These are phyloP conservation scores for Paracoccidioides lutzii DNA, from an alignment of 2,329 filamentous ascomycete genomes.

Conservation along the genomic window DNA sequence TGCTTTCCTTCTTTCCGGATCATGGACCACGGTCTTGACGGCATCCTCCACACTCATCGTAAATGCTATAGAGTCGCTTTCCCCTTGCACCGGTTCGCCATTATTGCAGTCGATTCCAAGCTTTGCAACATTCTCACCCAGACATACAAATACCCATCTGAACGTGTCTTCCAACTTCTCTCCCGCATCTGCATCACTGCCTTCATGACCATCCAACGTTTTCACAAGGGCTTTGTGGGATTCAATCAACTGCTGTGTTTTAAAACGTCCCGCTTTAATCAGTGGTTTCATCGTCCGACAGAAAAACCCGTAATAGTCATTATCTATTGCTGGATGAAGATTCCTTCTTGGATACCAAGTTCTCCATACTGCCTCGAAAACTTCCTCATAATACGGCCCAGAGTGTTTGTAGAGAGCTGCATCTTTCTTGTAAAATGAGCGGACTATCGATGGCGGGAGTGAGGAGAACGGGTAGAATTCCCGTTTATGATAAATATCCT, in stretches of 20 bases:
- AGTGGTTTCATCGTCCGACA: background rate
- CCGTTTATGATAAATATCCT: background rate
- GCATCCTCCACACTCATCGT: conserved; percentile 1
- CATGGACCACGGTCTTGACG: conserved; percentile 1
- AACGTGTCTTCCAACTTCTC: conserved; percentile 1
- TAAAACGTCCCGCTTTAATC: background rate
- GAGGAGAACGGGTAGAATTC: background rate
- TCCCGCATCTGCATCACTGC: background rate
- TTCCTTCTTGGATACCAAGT: conserved; percentile 3
- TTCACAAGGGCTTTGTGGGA: background rate
- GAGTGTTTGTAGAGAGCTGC: background rate
- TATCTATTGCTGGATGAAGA: background rate
- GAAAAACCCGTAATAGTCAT: background rate
- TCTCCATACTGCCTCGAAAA: conserved; percentile 3
- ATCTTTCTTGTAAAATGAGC: background rate
- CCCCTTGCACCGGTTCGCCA: background rate
- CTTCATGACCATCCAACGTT: background rate
- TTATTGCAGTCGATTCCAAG: background rate
- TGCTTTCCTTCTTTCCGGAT: conserved; percentile 3
- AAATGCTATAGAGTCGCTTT: background rate
- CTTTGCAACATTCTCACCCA: background rate
- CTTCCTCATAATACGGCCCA: background rate
- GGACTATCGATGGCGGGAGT: background rate
- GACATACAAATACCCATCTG: background rate
- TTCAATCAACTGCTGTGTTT: background rate